These are phyloP conservation scores for Aspergillus aculeatus DNA, from an alignment of 2,329 filamentous ascomycete species.

Conservation along the genomic window DNA sequence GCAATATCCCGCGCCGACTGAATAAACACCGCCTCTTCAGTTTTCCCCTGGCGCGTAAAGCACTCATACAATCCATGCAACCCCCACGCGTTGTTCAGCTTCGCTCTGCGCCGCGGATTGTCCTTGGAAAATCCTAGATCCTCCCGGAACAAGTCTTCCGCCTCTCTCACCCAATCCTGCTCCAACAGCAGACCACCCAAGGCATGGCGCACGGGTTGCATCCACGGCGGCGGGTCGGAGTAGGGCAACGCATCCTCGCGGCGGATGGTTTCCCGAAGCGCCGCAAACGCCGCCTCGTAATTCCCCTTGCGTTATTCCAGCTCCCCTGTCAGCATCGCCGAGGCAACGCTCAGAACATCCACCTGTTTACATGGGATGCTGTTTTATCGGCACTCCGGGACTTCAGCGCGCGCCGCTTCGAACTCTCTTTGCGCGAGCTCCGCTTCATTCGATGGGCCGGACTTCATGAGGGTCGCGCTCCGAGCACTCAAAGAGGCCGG, in stretches of 20 bases:
- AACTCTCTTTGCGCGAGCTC: neutral
- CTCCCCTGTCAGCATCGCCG: constrained; percentile 68
- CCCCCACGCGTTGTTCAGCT: constrained; percentile 72
- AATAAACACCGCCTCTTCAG: constrained; percentile 46
- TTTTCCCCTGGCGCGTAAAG: constrained; percentile 52
- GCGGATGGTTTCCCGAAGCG: constrained; percentile 56
- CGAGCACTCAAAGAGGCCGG: no score
- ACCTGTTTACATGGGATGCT: constrained; percentile 15
- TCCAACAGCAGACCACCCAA: constrained; percentile 67
- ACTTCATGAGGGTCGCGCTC: no score
- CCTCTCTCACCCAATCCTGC: constrained; percentile 56
- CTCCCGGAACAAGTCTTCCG: constrained; percentile 55
- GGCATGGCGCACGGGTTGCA: constrained; percentile 69
- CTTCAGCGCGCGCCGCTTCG: constrained; percentile 63
- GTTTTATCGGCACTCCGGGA: constrained; percentile 46
- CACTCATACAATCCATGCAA: constrained; percentile 71
- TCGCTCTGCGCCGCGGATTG: constrained; percentile 58
- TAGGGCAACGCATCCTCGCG: constrained; percentile 64
- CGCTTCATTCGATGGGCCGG: neutral
- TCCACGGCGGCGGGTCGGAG: constrained; percentile 73
- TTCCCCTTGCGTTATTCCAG: constrained; percentile 64
- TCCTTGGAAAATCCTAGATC: constrained; percentile 56
- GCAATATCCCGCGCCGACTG: constrained; percentile 50
- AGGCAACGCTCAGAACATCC: constrained; percentile 62
- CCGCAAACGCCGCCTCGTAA: constrained; percentile 56